Evolutionary conservation across 1,139 yeast genomes (phyloP).

Genomic region (Yamadazyma conglobata): DNA sequence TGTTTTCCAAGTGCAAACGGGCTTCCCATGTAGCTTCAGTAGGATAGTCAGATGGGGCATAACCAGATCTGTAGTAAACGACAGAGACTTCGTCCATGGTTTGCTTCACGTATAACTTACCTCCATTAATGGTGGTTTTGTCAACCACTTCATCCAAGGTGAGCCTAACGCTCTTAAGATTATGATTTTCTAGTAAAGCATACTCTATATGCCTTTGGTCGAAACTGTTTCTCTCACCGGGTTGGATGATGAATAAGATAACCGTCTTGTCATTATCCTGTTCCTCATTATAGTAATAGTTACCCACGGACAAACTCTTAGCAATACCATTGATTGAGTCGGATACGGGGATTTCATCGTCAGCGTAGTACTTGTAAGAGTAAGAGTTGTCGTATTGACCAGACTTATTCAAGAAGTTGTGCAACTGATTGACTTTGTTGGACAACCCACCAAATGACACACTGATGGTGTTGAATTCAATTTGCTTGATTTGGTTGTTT

Average conservation of each 20-base stretch:
- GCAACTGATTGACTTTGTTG: conserved; percentile 73
- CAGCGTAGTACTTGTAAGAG: conserved; percentile 39
- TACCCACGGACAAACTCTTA: conserved; percentile 67
- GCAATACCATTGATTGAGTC: conserved; percentile 62
- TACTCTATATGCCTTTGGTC: conserved; percentile 88
- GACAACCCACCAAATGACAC: conserved; percentile 94
- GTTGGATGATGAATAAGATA: conserved; percentile 80
- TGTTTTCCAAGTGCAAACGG: conserved; percentile 65
- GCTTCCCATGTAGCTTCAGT: conserved; percentile 67
- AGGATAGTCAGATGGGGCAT: conserved; percentile 74
- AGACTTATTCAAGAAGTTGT: conserved; percentile 55
- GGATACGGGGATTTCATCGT: conserved; percentile 61
- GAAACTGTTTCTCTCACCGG: conserved; percentile 80
- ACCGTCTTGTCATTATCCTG: conserved; percentile 35
- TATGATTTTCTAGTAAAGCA: conserved; percentile 53
- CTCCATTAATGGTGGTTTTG: conserved; percentile 37
- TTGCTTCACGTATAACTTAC: conserved; percentile 47
- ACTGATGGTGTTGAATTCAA: conserved; percentile 93
- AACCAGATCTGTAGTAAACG: conserved; percentile 87
- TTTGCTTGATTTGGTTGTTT: conserved; percentile 65
- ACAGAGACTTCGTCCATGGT: conserved; percentile 75
- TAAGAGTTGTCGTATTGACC: conserved; percentile 49
- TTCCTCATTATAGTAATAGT: conserved; percentile 44
- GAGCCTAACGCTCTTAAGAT: conserved; percentile 60
- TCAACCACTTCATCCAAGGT: conserved; percentile 59